A percentile compares a stretch with the other conserved stretches of the same genome.
These are phyloP conservation scores for Rhodosporidiobolus odoratus DNA, from an alignment of 768 basidiomycete species.

Conservation along the genomic window DNA sequence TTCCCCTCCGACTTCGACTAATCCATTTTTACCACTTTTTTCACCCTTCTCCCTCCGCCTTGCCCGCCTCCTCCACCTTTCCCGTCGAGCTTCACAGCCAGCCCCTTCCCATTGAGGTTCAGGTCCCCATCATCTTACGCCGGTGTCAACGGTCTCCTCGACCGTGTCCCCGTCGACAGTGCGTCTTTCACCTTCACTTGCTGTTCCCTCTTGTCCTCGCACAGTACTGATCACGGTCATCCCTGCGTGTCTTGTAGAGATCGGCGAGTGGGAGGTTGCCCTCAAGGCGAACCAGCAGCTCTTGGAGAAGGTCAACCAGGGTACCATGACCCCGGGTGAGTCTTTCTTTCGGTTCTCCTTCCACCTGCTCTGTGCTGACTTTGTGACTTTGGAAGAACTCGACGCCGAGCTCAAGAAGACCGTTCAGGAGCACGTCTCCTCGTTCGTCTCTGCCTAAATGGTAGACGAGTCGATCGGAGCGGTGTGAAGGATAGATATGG, in stretches of 20 bases:
- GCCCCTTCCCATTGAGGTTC: constrained; percentile 86
- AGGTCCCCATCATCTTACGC: constrained; percentile 59
- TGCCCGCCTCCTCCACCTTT: no score
- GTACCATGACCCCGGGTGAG: constrained; percentile 64
- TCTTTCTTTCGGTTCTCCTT: no score
- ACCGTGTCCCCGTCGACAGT: constrained; percentile 91
- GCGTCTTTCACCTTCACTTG: background rate
- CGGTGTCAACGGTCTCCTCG: constrained; percentile 95
- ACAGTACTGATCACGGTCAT: background rate
- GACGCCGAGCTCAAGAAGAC: constrained; percentile 88
- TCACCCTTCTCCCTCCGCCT: no score
- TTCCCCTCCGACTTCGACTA: no score
- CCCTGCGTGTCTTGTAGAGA: constrained; percentile 1
- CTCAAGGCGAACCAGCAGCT: constrained; percentile 71
- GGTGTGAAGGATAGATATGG: no score
- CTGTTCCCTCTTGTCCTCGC: background rate
- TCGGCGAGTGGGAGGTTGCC: constrained; percentile 51
- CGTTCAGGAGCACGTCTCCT: constrained; percentile 32
- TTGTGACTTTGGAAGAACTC: no score
- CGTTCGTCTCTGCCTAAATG: constrained; percentile 31
- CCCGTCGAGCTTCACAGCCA: no score
- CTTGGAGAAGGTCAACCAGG: constrained; percentile 76
- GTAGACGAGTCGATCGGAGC: background rate
- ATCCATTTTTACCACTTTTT: no score
- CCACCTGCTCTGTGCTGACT: constrained; percentile 54